Base-by-base conservation (phyloP, 768 basidiomycete genomes). In the Mycena albidolilacea region DNA sequence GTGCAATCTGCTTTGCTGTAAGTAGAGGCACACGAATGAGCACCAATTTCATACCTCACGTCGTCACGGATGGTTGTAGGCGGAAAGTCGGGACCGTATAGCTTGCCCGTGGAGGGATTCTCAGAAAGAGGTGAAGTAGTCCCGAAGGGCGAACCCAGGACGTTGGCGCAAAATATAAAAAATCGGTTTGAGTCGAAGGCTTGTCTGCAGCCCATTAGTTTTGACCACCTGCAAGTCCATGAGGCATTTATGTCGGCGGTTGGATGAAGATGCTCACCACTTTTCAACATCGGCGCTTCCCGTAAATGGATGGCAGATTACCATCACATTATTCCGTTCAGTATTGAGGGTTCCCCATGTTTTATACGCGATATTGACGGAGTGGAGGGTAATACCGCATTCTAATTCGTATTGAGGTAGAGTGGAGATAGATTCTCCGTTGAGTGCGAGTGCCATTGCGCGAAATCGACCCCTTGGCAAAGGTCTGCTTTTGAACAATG, bases 141-240 rank as follows among this genome's bases (percentile, higher is more conserved):
- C 2, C 97, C 97, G 78, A 98, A 99, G 0, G 97, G 97, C 0
- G 96, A 97, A 0, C 97, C 97, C 70, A 98, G 87, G 17, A 94
- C 93, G 80, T 99, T 99, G 43, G 89, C 92, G 78, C 97, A 99
- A 77, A 98, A 92, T 76, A 99, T 95, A 83, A 98, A 97, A 82
- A 91, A 98, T 0, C 93, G 87, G 17, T 85, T 88, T 0, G 93
- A 87, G 81, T 99, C 97, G 76, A 99, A 98, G 0, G 95, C 97
- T 78, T 95, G 95, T n/a, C 94, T 92, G 10, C 85, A 86, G 4
- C 97, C 97, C 83, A 98, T 94, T 19, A 99, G 87, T 0, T 96
- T 96, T 9, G 95, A 96, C 97, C 97, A 99, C 97, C 97, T 97
- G 57, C 2, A 5, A 41, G n/a, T 41, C 14, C 0, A n/a, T 62